These are phyloP conservation scores for Cercospora zeae-maydis DNA, from an alignment of 2,329 filamentous ascomycete genomes.

Conservation along the genomic window DNA sequence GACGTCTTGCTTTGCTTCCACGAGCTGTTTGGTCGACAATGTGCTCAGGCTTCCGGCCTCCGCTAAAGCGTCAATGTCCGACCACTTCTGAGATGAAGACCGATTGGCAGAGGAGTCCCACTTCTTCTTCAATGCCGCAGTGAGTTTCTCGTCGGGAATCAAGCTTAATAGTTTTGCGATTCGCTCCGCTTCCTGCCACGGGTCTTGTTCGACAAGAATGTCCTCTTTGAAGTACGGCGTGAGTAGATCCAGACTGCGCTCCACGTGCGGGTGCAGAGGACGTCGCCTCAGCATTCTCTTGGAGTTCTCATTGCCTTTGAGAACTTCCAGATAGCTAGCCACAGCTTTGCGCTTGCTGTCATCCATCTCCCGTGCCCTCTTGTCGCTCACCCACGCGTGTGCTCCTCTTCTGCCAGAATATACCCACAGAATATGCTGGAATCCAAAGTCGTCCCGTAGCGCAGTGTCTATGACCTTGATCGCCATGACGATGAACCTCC, in stretches of 20 bases:
- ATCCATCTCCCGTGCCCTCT: slow-evolving; percentile 75
- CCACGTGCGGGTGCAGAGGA: slow-evolving; percentile 84
- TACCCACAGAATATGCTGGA: slow-evolving; percentile 96
- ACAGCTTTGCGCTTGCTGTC: slow-evolving; percentile 82
- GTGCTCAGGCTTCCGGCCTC: slow-evolving; percentile 70
- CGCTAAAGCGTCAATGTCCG: slow-evolving; percentile 84
- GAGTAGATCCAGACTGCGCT: slow-evolving; percentile 79
- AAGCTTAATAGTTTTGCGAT: slow-evolving; percentile 76
- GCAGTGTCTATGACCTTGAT: slow-evolving; percentile 89
- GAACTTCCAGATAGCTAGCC: slow-evolving; percentile 81
- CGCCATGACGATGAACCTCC: slow-evolving; percentile 96
- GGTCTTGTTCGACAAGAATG: slow-evolving; percentile 80
- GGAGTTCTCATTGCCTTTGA: slow-evolving; percentile 80
- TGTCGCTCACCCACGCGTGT: slow-evolving; percentile 97
- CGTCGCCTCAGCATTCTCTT: slow-evolving; percentile 80
- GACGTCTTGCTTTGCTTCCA: slow-evolving; percentile 92
- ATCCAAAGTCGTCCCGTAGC: slow-evolving; percentile 90
- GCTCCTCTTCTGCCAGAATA: slow-evolving; percentile 95
- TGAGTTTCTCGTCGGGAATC: slow-evolving; percentile 74
- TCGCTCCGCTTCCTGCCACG: slow-evolving; percentile 68
- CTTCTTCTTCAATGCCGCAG: slow-evolving; percentile 77
- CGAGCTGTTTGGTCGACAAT: slow-evolving; percentile 55
- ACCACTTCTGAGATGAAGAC: slow-evolving; percentile 78
- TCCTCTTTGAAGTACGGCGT: slow-evolving; percentile 79
- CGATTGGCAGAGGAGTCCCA: slow-evolving; percentile 83